Percentiles rank a stretch among this genome's conserved stretches.
These are phyloP conservation scores for Besnoitia besnoiti DNA, from an alignment of 169 alveolate genomes.

Conservation along the genomic window DNA sequence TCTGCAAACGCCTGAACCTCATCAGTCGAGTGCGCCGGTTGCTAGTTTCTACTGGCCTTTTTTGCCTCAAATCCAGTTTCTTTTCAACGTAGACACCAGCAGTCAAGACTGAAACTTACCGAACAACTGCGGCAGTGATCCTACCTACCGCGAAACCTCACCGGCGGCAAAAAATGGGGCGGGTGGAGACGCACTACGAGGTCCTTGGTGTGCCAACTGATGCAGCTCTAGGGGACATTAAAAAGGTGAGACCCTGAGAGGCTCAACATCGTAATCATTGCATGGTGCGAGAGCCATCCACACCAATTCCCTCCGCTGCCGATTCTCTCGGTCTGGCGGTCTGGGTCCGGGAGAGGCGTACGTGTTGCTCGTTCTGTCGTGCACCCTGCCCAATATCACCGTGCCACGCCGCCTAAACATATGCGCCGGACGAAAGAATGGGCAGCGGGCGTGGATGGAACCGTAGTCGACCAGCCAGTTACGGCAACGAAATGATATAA, in stretches of 20 bases:
- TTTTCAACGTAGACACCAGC: neutral
- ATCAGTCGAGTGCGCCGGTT: neutral
- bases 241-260: neutral
- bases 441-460: no score
- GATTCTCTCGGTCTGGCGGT: no score
- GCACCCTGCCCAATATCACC: no score
- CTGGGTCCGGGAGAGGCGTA: neutral
- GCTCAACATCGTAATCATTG: neutral
- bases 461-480: no score
- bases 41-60: neutral
- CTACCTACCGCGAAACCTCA: neutral
- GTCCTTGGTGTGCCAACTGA: neutral
- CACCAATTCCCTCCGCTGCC: neutral
- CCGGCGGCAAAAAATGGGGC: neutral
- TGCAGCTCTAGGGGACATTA: neutral
- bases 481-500: no score
- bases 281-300: neutral
- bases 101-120: neutral
- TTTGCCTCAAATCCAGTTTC: neutral
- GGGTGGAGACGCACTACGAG: constrained; percentile 7
- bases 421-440: no score
- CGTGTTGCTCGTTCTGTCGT: no score
- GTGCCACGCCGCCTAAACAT: no score
- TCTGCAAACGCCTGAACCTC: no score
- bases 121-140: neutral